Conservation (phyloP, 2,329 filamentous ascomycete species). For the Nectriaceae sp. region DNA sequence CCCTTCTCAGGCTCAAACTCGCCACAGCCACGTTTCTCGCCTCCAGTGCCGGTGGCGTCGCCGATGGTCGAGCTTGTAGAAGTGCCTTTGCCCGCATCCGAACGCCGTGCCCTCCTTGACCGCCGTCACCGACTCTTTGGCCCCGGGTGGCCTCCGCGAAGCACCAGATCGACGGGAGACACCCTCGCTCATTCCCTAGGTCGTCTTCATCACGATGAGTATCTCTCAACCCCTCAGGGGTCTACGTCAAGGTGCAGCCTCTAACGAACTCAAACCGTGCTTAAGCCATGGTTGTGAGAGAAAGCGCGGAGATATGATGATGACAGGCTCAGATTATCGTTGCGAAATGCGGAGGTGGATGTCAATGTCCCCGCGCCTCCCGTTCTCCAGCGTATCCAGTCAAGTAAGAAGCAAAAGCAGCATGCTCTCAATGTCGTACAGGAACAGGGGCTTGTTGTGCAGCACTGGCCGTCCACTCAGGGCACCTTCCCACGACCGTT, state of each 20-base stretch:
- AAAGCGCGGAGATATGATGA: background rate
- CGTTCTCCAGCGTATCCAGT: background rate
- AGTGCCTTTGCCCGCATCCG: background rate
- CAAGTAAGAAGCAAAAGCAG: background rate
- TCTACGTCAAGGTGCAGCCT: background rate
- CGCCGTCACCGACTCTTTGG: conserved; percentile 17
- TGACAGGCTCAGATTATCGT: background rate
- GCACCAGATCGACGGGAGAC: background rate
- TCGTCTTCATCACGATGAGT: background rate
- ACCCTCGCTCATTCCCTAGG: background rate
- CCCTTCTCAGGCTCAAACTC: conserved; percentile 2
- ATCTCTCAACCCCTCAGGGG: background rate
- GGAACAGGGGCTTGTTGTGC: conserved; percentile 7
- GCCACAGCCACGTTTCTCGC: conserved; percentile 27
- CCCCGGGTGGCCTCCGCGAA: background rate
- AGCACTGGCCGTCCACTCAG: background rate
- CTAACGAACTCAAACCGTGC: background rate
- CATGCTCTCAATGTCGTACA: conserved; percentile 7
- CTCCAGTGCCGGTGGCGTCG: conserved; percentile 18
- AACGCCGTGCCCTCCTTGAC: conserved; percentile 13
- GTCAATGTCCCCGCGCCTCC: background rate
- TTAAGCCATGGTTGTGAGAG: background rate
- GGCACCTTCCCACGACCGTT: background rate
- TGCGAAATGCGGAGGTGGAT: conserved; percentile 15
- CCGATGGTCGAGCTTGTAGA: conserved; percentile 10